Base-by-base conservation (phyloP, 2,329 filamentous ascomycete species). In the Dactylellina haptotyla region DNA sequence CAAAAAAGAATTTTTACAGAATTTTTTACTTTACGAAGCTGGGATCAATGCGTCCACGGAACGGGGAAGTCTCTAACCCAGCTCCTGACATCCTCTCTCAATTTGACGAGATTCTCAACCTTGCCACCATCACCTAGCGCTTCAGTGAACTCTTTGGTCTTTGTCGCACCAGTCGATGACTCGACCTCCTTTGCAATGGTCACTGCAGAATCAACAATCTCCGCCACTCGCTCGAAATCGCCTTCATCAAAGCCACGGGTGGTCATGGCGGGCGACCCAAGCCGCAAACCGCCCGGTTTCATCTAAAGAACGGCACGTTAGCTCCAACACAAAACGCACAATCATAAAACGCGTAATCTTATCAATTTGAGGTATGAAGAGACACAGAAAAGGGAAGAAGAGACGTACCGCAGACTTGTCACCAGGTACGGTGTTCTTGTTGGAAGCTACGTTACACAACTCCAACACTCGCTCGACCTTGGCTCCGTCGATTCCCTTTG, bases 341-440 rank as follows among this genome's bases (percentile, higher is more conserved):
- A 45, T 25, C 16, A 23, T 18, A 5, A 58, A 18, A 10, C 10
- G 16, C 16, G 20, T 18, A 23, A 28, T 43, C 53, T 20, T 20
- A 57, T 34, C 23, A 16, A 28, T 37, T 39, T 28, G 18, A 45
- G 10, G 23, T 30, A 14, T 26, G 5, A 39, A 18, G 18, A n/a
- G 18, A 14, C 32, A 48, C 39, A 39, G n/a, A 32, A 34, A 62
- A 57, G 12, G 20, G n/a, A n/a, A n/a, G n/a, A 26, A n/a, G n/a
- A 51, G 37, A 51, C 63, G n/a, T 64, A 67, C 87, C 0, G 95
- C 95, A 0, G 93, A 97, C 80, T 90, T 92, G 83, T 99, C 95
- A 45, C 94, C 95, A 0, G 95, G 95, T 0, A 97, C 94, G 5
- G 95, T 97, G 84, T 99, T 99, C 87, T 99, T 99, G 86, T 99